Evolutionary conservation across 805 yeast genomes (phyloP), one percentile per base, ranked within the genome.

Genomic region (Candida hungchunana): DNA sequence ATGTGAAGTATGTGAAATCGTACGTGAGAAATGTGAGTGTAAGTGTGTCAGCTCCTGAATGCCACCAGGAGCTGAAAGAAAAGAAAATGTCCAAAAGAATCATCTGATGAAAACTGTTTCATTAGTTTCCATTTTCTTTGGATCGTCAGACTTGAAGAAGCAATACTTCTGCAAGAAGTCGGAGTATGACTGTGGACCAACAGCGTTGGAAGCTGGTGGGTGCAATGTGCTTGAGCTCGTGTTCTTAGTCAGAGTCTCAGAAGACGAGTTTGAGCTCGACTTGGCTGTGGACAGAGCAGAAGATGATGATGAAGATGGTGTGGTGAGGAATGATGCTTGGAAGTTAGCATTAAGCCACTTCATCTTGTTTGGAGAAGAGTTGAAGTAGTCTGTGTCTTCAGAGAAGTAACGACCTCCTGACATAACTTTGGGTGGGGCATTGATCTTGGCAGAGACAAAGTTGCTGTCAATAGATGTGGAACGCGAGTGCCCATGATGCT

Each of bases 301-400:
- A 22, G 44, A 29, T 6, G 44, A 33, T 6, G 44, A 25, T 12
- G 50, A 23, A 5, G 50, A 29, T 16, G 44, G 28, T 7, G 43
- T 13, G 4, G 43, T 29, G 10, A 39, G 7, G 36, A 30, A 18
- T 24, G 40, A 18, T 19, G 42, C 12, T n/a, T 38, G 35, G 30
- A 30, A 33, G 37, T 38, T 38, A 26, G 16, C 26, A 9, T 20
- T 14, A 6, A 37, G 20, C 30, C 39, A 39, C 18, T 31, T 40
- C 43, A 29, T 35, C 33, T 37, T 40, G 14, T 31, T 37, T 16
- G 49, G 34, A 3, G 48, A 42, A 23, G 32, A 30, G 32, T 51
- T 49, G 41, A 52, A 52, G 34, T 48, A 48, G 29, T 50, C 58
- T 16, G 56, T 52, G 26, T 50, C 57, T 28, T 51, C 58, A 12